Evolutionary conservation across 441 rosid species (phyloP).

Genomic region (Dalechampia spathulata): DNA sequence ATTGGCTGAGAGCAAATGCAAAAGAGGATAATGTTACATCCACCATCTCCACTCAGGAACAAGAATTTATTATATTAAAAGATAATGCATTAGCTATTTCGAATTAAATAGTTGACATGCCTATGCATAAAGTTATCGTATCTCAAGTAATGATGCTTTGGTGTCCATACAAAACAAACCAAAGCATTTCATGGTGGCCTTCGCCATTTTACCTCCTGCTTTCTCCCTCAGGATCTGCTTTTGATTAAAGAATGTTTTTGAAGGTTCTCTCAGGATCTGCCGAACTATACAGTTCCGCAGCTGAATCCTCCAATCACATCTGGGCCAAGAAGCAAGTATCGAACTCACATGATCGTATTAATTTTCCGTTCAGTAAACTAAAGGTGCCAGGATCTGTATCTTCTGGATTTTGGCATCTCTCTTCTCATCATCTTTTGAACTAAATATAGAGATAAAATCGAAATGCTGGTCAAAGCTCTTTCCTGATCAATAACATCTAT

Average conservation of each 20-base stretch:
- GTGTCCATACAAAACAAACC: background rate
- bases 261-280: background rate
- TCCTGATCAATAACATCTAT: no score
- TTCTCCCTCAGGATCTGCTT: constrained; percentile 7
- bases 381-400: constrained; percentile 8
- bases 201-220: background rate
- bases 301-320: constrained; percentile 5
- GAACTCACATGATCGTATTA: background rate
- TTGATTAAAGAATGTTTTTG: background rate
- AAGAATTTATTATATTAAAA: constrained; percentile 5
- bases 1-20: background rate
- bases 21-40: constrained; percentile 2
- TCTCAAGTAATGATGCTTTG: background rate
- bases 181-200: background rate
- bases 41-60: background rate
- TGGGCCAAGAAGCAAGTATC: background rate
- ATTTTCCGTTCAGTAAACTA: background rate
- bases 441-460: no score
- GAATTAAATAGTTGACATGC: constrained; percentile 1
- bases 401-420: background rate
- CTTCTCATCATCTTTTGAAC: constrained; percentile 2
- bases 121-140: background rate
- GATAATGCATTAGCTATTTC: background rate
- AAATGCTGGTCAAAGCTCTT: no score
- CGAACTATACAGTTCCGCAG: constrained; percentile 5